A percentile compares a stretch with the other conserved stretches of the same genome.
phyloP scores from a whole-genome alignment of 208 protist species.

The Wallacemonas sp. region DNA sequence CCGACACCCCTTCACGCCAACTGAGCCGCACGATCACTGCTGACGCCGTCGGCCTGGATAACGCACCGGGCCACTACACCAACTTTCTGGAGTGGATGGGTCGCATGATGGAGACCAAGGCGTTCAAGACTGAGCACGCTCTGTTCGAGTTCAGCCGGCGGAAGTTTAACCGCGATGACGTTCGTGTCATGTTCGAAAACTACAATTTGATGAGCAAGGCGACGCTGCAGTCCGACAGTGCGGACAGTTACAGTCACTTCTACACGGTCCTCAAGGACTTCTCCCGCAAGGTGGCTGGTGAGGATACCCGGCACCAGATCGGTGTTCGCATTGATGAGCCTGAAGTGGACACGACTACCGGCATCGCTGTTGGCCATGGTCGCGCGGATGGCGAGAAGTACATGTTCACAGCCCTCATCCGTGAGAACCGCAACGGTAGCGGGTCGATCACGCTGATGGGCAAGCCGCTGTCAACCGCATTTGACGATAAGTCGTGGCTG shows the following conservation, averaged over 20 bases:
- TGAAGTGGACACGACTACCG: constrained; percentile 77
- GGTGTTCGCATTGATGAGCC: constrained; percentile 89
- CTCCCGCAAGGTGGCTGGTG: constrained; percentile 83
- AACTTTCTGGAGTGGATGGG: constrained; percentile 94
- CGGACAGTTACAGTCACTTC: constrained; percentile 92
- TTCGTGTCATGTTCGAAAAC: constrained; percentile 91
- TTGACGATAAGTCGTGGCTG: constrained; percentile 88
- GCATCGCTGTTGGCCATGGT: constrained; percentile 81
- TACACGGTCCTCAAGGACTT: constrained; percentile 87
- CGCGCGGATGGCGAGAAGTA: constrained; percentile 87
- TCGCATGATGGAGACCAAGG: constrained; percentile 82
- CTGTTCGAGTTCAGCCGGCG: constrained; percentile 88
- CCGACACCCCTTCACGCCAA: constrained; percentile 64
- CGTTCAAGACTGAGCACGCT: constrained; percentile 90
- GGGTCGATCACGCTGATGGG: constrained; percentile 77
- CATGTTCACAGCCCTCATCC: constrained; percentile 76
- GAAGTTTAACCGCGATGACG: constrained; percentile 88
- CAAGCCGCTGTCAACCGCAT: constrained; percentile 68
- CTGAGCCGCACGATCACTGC: constrained; percentile 84
- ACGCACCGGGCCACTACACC: constrained; percentile 88
- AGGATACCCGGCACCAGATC: constrained; percentile 89
- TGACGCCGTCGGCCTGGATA: constrained; percentile 84
- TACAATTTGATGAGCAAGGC: constrained; percentile 89
- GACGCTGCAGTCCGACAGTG: constrained; percentile 66
- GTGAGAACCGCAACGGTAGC: constrained; percentile 79